Evolutionary conservation across 1,284 basidiomycete species (phyloP).

Genomic region (Tilletia indica): DNA sequence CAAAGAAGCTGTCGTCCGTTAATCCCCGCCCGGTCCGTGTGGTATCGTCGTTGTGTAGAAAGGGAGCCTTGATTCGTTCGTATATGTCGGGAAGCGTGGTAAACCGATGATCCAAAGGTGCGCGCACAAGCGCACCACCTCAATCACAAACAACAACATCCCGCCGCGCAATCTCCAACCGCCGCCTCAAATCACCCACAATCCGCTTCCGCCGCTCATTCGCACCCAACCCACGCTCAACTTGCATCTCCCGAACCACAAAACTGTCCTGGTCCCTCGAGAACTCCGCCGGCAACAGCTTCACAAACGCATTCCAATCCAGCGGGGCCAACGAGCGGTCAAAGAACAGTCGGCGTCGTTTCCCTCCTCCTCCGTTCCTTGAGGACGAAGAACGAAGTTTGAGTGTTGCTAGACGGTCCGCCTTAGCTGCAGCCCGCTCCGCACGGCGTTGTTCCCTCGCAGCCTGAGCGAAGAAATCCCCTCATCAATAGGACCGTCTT

Average conservation of each 20-base stretch:
- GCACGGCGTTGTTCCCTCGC: slow-evolving; percentile 29
- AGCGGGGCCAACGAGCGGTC: slow-evolving; percentile 37
- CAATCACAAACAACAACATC: slow-evolving; percentile 46
- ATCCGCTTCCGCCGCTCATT: slow-evolving; percentile 42
- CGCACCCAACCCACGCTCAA: slow-evolving; percentile 39
- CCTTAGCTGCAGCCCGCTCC: slow-evolving; percentile 21
- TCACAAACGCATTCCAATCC: slow-evolving; percentile 41
- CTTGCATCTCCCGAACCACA: slow-evolving; percentile 46
- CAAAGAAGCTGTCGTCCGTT: no score
- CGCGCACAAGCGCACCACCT: neutral
- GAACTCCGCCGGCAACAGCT: slow-evolving; percentile 42
- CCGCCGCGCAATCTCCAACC: slow-evolving; percentile 47
- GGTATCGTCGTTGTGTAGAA: no score
- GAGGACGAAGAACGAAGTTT: neutral
- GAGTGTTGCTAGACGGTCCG: neutral
- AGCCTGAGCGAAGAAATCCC: slow-evolving; percentile 12
- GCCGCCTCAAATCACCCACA: slow-evolving; percentile 44
- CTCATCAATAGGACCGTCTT: slow-evolving; percentile 28
- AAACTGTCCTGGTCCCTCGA: slow-evolving; percentile 40
- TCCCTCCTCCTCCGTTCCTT: neutral
- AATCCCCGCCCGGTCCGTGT: no score
- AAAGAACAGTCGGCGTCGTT: slow-evolving; percentile 17
- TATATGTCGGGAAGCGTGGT: no score
- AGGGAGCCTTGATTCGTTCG: no score
- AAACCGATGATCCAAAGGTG: no score